Conservation (phyloP, 208 protist genomes). For the Lotmaria passim region DNA sequence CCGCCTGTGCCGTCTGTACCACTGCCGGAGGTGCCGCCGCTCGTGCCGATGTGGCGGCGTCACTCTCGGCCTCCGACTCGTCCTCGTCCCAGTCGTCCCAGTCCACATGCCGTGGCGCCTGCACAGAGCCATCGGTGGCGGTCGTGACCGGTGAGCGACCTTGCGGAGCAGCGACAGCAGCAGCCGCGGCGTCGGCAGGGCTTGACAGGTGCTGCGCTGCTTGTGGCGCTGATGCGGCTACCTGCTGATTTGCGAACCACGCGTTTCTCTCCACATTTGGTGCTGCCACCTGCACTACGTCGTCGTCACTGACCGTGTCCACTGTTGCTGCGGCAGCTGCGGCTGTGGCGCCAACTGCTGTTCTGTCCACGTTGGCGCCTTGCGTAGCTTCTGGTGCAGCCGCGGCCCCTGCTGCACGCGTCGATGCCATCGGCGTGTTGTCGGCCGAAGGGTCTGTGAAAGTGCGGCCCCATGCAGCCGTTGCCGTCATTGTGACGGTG, state of each 20-base stretch:
- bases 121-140: not conserved
- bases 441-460: slow-evolving; percentile 5
- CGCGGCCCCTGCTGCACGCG: not conserved
- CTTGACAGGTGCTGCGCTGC: too few relatives aligned
- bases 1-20: not conserved
- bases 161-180: slow-evolving; percentile 1
- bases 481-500: not conserved
- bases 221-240: not conserved
- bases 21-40: not conserved
- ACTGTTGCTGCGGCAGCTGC: slow-evolving; percentile 1
- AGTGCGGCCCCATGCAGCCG: slow-evolving; percentile 4
- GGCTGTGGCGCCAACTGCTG: not conserved
- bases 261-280: too few relatives aligned
- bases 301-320: too few relatives aligned
- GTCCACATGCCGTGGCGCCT: slow-evolving; percentile 12
- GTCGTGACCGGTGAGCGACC: not conserved
- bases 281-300: too few relatives aligned
- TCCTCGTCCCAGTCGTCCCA: slow-evolving; percentile 43
- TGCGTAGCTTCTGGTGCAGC: not conserved
- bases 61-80: slow-evolving; percentile 18
- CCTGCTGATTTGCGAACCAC: too few relatives aligned
- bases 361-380: not conserved
- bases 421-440: slow-evolving; percentile 1
- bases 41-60: not conserved
- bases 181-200: too few relatives aligned